Evolutionary conservation across 208 protist species (phyloP).

Genomic region (Trypanosomatidae sp.): DNA sequence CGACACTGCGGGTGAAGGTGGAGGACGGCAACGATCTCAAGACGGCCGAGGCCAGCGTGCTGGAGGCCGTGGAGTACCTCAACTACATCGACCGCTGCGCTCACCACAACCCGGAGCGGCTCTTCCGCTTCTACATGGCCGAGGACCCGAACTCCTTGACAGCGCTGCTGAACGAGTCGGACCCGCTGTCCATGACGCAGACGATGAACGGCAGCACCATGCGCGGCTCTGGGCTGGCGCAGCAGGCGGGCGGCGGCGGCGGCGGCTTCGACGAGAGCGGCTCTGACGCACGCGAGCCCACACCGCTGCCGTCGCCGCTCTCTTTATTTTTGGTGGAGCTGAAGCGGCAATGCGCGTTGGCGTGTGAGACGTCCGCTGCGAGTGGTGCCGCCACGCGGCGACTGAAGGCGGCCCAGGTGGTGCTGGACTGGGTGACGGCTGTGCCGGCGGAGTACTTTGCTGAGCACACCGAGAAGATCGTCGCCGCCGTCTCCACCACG

Average conservation of each 20-base stretch:
- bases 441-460: slow-evolving; percentile 36
- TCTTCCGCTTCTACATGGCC: slow-evolving; percentile 87
- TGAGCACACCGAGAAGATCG: slow-evolving; percentile 19
- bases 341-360: slow-evolving; percentile 16
- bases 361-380: slow-evolving; percentile 12
- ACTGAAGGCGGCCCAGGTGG: slow-evolving; percentile 46
- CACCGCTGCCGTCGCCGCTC: slow-evolving; percentile 26
- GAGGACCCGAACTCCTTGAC: slow-evolving; percentile 68
- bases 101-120: slow-evolving; percentile 35
- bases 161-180: slow-evolving; percentile 40
- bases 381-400: slow-evolving; percentile 30
- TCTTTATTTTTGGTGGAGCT: slow-evolving; percentile 29
- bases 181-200: too few species aligned
- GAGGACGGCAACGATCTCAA: slow-evolving; percentile 88
- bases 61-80: slow-evolving; percentile 76
- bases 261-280: not conserved
- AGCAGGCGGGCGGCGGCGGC: slow-evolving; percentile 7
- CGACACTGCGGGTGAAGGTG: slow-evolving; percentile 80
- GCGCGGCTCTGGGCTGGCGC: not conserved
- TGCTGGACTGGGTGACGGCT: slow-evolving; percentile 53
- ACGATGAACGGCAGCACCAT: slow-evolving; percentile 13
- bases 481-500: slow-evolving; percentile 20
- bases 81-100: slow-evolving; percentile 65
- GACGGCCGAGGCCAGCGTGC: slow-evolving; percentile 57
- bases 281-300: too few species aligned